Conservation (phyloP, 1,139 yeast species). For the Diutina siamensis region DNA sequence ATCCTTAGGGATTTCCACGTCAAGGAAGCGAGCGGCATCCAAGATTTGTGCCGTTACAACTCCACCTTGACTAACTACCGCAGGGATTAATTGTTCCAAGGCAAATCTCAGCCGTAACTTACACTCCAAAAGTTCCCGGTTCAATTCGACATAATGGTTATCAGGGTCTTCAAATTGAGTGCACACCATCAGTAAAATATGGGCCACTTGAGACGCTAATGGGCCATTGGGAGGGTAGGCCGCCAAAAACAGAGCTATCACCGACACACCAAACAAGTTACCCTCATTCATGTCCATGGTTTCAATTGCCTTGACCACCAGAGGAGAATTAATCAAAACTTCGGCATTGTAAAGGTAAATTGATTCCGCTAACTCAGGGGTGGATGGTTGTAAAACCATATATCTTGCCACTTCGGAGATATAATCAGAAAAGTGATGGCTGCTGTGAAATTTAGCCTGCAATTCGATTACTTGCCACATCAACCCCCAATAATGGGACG, state of each 20-base stretch:
- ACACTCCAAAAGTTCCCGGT: slow-evolving; percentile 22
- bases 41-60: slow-evolving; percentile 14
- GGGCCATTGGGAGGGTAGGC: slow-evolving; percentile 9
- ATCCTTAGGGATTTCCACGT: slow-evolving; percentile 9
- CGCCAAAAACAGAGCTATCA: slow-evolving; percentile 18
- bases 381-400: neutral
- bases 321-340: slow-evolving; percentile 19
- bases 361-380: slow-evolving; percentile 8
- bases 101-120: slow-evolving; percentile 9
- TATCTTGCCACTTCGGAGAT: slow-evolving; percentile 4
- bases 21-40: slow-evolving; percentile 12
- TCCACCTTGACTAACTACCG: slow-evolving; percentile 10
- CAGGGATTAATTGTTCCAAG: slow-evolving; percentile 10
- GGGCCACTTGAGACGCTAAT: slow-evolving; percentile 9
- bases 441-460: slow-evolving; percentile 19
- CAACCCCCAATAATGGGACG: slow-evolving; percentile 19
- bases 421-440: slow-evolving; percentile 7
- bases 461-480: slow-evolving; percentile 25
- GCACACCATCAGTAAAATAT: slow-evolving; percentile 22
- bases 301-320: slow-evolving; percentile 19
- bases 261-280: slow-evolving; percentile 25
- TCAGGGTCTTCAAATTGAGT: slow-evolving; percentile 43
- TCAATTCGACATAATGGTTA: slow-evolving; percentile 31
- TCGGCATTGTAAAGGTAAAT: slow-evolving; percentile 17
- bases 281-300: slow-evolving; percentile 20